A percentile compares a stretch with the other conserved stretches of the same genome.
phyloP scores from a whole-genome alignment of 1,139 yeast genomes.

The Pichia sp. region DNA sequence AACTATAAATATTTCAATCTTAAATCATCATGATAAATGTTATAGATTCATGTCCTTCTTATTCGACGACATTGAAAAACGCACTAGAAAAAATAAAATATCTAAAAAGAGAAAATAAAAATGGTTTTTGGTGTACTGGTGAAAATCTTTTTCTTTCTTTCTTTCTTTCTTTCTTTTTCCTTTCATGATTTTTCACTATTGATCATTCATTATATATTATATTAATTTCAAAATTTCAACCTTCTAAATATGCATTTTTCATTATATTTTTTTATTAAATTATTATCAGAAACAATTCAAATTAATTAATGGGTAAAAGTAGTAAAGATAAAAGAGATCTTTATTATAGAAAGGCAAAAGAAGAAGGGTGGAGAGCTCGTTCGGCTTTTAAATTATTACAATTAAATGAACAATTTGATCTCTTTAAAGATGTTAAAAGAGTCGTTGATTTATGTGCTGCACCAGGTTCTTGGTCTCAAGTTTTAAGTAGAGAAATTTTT shows the following conservation, averaged over 20 bases:
- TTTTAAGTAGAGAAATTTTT: constrained; percentile 65
- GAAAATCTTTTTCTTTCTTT: background rate
- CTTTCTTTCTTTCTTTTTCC: background rate
- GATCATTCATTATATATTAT: background rate
- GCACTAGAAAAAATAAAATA: background rate
- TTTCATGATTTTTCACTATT: constrained; percentile 1
- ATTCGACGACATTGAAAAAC: background rate
- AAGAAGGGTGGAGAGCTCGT: constrained; percentile 95
- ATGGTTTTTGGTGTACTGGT: background rate
- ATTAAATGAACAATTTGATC: constrained; percentile 79
- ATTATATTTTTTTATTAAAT: too few relatives aligned
- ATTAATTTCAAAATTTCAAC: too few relatives aligned
- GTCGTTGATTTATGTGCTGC: constrained; percentile 98
- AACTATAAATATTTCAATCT: too few relatives aligned
- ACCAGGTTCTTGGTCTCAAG: constrained; percentile 99
- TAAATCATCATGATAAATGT: too few relatives aligned
- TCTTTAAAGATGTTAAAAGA: constrained; percentile 65
- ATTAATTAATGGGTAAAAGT: constrained; percentile 71
- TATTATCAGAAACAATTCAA: too few relatives aligned
- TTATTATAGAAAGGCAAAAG: constrained; percentile 86
- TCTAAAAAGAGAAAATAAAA: background rate
- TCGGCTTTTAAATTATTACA: constrained; percentile 92
- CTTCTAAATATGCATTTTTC: background rate
- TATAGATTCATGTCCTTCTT: background rate
- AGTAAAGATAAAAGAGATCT: constrained; percentile 93